Conservation (phyloP, 192 early-diverging fungal species). For the Pilaira anomala region DNA sequence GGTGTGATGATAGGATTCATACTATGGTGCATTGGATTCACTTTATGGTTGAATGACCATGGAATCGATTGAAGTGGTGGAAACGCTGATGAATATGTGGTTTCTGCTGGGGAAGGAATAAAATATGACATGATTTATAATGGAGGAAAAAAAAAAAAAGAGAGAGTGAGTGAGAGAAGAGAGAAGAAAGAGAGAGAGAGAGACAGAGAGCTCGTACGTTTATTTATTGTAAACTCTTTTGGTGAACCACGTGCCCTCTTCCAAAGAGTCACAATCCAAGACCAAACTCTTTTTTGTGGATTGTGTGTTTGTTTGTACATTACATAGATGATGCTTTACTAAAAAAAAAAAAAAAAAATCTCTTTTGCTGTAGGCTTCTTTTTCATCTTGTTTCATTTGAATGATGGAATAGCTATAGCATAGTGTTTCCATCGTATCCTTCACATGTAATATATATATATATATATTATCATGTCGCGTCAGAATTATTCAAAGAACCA, state of each 20-base stretch:
- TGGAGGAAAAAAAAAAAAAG: background rate
- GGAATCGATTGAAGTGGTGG: constrained; percentile 19
- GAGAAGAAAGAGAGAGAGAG: background rate
- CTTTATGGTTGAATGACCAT: constrained; percentile 3
- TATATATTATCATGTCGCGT: no score
- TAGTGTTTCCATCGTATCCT: no score
- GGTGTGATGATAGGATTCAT: background rate
- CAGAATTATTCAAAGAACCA: no score
- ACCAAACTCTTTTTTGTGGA: no score
- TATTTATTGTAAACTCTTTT: background rate
- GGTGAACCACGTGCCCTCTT: background rate
- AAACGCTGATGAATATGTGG: constrained; percentile 27
- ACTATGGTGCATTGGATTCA: background rate
- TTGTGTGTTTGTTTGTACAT: no score
- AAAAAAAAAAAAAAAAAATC: no score
- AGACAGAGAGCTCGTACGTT: constrained; percentile 1
- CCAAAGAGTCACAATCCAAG: no score
- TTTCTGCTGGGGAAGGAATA: background rate
- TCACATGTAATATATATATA: no score
- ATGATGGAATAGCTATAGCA: no score
- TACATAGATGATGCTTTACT: no score
- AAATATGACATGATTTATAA: background rate
- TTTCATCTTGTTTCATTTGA: no score
- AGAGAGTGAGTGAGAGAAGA: background rate
- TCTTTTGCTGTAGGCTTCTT: no score